Base-by-base conservation (phyloP, 2,329 filamentous ascomycete genomes). In the Sordariomycetes sp. region DNA sequence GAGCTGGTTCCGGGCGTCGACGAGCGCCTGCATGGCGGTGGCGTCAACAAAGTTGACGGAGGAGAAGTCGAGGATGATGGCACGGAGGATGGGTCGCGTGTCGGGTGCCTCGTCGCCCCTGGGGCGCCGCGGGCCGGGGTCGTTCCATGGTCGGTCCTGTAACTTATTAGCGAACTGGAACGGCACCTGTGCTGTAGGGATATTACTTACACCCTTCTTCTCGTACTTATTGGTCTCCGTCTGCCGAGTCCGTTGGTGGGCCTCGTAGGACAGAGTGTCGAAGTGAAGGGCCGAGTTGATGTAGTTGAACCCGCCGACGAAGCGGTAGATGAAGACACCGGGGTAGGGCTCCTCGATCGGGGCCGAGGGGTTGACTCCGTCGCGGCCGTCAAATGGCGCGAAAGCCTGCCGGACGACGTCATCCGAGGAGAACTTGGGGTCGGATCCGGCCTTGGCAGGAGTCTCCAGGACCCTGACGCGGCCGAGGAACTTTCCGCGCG, bases 401-500 rank as follows among this genome's bases (percentile, higher is more conserved):
- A 76, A 81, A 1, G 71, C 72, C 18, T 61, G 25, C 20, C 61
- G 58, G 3, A 53, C 54, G 25, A 53, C 5, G 2, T 59, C 56
- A 16, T 61, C 59, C 2, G 59, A 40, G 12, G 53, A 54, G 14
- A 59, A 58, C 4, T 62, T 51, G 12, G 52, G 51, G 24, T 60
- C 58, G 25, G 59, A 57, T 1, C 58, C 56, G 16, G 53, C 51
- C 25, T 55, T 60, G 34, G 55, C 58, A 16, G 55, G 35, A 16
- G 25, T 35, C 46, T 60, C 54, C 16, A 59, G 11, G 34, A 60
- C 50, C 65, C 86, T 86, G 62, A 96, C 87, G 62, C 81, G 82
- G 43, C 93, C 93, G 18, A 97, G 80, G 73, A 97, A 93, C 16
- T 85, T 82, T 20, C 94, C 94, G 58, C 83, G 84, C 1, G 91